Evolutionary conservation across 768 basidiomycete genomes (phyloP).

Genomic region (Tylopilus sp.): DNA sequence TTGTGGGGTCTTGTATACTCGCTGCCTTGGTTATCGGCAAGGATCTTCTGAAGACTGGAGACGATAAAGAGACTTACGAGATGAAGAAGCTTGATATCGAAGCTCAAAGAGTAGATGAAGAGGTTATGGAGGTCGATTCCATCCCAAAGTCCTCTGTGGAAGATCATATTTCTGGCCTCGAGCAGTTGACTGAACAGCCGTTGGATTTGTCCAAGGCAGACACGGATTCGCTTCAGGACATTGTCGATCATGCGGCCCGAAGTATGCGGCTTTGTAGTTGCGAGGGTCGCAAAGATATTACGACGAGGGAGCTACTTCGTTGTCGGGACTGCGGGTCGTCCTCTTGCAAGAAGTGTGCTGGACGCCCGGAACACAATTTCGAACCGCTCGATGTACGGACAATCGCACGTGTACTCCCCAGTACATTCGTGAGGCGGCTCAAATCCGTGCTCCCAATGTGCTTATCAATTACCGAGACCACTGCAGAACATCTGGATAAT

Average conservation of each 20-base stretch:
- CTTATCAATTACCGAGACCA: conserved; percentile 53
- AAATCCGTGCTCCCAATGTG: conserved; percentile 88
- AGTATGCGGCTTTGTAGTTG: conserved; percentile 86
- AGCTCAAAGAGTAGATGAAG: conserved; percentile 29
- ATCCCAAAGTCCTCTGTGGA: conserved; percentile 30
- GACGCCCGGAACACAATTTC: conserved; percentile 85
- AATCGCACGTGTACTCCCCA: conserved; percentile 64
- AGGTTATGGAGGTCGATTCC: conserved; percentile 50
- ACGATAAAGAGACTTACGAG: conserved; percentile 67
- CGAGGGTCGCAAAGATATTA: conserved; percentile 82
- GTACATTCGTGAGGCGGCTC: conserved; percentile 69
- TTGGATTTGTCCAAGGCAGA: conserved; percentile 65
- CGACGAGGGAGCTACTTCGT: conserved; percentile 57
- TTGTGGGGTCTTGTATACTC: conserved; percentile 87
- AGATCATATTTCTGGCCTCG: conserved; percentile 68
- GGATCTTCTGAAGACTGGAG: conserved; percentile 63
- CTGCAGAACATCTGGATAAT: conserved; percentile 47
- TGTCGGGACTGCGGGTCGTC: conserved; percentile 78
- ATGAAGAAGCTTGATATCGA: conserved; percentile 45
- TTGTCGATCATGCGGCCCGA: conserved; percentile 61
- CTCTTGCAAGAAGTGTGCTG: conserved; percentile 83
- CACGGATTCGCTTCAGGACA: conserved; percentile 43
- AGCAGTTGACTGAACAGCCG: conserved; percentile 56
- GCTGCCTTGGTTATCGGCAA: conserved; percentile 70
- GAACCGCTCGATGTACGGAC: conserved; percentile 47